These are phyloP conservation scores for Xylaria sp. DNA, from an alignment of 2,329 filamentous ascomycete species.

Conservation along the genomic window DNA sequence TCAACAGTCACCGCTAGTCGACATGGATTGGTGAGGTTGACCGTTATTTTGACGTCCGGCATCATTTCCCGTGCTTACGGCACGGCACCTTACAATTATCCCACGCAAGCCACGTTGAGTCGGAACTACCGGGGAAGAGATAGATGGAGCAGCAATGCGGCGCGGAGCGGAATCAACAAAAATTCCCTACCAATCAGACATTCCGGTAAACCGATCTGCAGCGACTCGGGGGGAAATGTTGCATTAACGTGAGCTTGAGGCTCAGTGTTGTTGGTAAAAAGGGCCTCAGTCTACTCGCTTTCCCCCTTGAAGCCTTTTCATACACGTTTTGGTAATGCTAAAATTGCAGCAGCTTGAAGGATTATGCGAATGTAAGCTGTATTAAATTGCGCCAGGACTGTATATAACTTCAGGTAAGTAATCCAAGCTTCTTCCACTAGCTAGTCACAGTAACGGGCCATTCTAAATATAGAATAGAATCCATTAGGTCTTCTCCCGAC, in stretches of 20 bases:
- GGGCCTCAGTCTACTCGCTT: not conserved
- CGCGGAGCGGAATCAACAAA: conserved; percentile 6
- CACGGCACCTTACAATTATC: not conserved
- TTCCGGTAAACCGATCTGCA: not conserved
- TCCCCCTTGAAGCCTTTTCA: not conserved
- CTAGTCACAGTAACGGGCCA: not conserved
- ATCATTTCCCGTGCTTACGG: conserved; percentile 10
- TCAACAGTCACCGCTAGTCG: not conserved
- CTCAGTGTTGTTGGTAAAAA: not conserved
- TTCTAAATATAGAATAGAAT: conserved; percentile 31
- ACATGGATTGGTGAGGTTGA: not conserved
- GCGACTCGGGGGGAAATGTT: conserved; percentile 15
- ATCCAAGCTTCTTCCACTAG: not conserved
- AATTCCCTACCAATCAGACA: conserved; percentile 1
- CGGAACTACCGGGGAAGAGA: not conserved
- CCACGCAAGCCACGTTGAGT: too few species aligned
- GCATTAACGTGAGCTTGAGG: conserved; percentile 24
- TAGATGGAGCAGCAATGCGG: not conserved
- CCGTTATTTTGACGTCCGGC: not conserved
- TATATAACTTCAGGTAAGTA: not conserved
- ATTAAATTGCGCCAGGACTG: not conserved
- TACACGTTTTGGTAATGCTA: not conserved
- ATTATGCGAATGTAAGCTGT: not conserved
- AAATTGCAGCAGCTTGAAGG: not conserved
- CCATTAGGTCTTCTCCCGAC: not conserved